Percentiles rank a stretch among this genome's conserved stretches.
phyloP scores from a whole-genome alignment of 306 rosid species.

The Prunus dulcis region DNA sequence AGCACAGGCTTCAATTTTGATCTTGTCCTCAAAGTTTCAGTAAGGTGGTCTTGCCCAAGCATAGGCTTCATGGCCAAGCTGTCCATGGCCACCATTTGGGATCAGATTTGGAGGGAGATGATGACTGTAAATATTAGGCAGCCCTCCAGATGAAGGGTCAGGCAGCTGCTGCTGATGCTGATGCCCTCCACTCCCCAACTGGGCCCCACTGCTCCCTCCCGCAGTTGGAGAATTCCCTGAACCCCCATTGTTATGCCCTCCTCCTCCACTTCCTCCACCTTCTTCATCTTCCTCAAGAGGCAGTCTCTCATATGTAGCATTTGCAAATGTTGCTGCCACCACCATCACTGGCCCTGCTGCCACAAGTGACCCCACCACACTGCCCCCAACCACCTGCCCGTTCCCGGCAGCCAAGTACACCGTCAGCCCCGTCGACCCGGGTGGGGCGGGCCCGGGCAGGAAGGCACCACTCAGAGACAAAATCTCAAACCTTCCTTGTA shows the following conservation, averaged over 20 bases:
- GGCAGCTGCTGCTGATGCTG: slow-evolving; percentile 25
- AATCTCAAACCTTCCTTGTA: slow-evolving; percentile 94
- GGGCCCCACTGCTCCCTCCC: slow-evolving; percentile 39
- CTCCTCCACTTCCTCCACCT: slow-evolving; percentile 35
- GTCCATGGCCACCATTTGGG: slow-evolving; percentile 61
- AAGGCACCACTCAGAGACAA: slow-evolving; percentile 75
- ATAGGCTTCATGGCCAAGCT: slow-evolving; percentile 67
- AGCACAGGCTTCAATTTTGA: too few species aligned
- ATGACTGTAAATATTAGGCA: slow-evolving; percentile 47
- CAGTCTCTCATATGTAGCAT: slow-evolving; percentile 85
- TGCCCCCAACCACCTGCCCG: slow-evolving; percentile 90
- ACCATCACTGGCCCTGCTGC: slow-evolving; percentile 95
- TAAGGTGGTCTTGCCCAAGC: slow-evolving; percentile 70
- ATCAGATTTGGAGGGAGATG: slow-evolving; percentile 54
- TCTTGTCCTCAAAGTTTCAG: slow-evolving; percentile 12
- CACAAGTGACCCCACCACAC: slow-evolving; percentile 80
- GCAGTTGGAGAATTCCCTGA: slow-evolving; percentile 36
- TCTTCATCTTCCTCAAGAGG: slow-evolving; percentile 89
- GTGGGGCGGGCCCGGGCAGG: slow-evolving; percentile 89
- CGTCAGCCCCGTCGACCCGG: slow-evolving; percentile 78
- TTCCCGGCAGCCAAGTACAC: slow-evolving; percentile 84
- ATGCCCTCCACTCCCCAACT: slow-evolving; percentile 29
- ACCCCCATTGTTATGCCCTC: slow-evolving; percentile 18
- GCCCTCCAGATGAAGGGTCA: slow-evolving; percentile 49
- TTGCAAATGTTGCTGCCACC: slow-evolving; percentile 88